Evolutionary conservation across 2,329 filamentous ascomycete species (phyloP).

Genomic region (Alternaria sp.): DNA sequence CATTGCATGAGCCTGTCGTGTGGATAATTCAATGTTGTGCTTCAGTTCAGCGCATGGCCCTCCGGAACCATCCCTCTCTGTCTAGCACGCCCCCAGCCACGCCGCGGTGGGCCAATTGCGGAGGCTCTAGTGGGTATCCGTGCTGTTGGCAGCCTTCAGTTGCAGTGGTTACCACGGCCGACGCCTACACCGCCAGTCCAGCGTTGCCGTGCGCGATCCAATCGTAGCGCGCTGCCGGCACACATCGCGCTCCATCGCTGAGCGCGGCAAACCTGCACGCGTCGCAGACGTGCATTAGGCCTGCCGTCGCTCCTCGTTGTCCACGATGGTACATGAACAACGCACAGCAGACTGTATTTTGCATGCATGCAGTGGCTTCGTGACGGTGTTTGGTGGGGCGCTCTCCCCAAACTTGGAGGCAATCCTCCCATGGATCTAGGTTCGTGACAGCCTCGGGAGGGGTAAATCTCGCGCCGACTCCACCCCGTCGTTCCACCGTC

Average conservation of each 20-base stretch:
- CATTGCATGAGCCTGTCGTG: conserved; percentile 23
- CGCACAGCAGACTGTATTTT: conserved; percentile 30
- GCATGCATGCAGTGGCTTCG: conserved; percentile 9
- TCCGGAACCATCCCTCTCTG: conserved; percentile 23
- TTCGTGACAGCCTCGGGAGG: conserved; percentile 13
- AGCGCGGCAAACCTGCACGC: conserved; percentile 26
- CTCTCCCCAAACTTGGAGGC: conserved; percentile 5
- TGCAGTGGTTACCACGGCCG: conserved; percentile 3
- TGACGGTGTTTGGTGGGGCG: conserved; percentile 16
- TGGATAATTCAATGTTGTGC: conserved; percentile 16
- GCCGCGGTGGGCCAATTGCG: conserved; percentile 20
- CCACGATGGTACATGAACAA: conserved; percentile 27
- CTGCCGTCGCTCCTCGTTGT: conserved; percentile 19
- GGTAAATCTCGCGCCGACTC: conserved; percentile 5
- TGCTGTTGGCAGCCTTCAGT: conserved; percentile 14
- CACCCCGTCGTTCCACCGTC: not conserved
- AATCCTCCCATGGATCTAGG: conserved; percentile 6
- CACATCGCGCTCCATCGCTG: conserved; percentile 18
- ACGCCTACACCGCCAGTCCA: conserved; percentile 38
- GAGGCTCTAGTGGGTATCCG: conserved; percentile 10
- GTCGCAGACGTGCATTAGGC: conserved; percentile 25
- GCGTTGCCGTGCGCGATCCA: conserved; percentile 14
- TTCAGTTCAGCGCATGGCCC: conserved; percentile 9
- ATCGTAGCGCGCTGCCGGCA: conserved; percentile 7
- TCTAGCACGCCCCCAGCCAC: conserved; percentile 26